Evolutionary conservation across 108 stramenopile species (phyloP).

Genomic region (Fistulifera pelliculosa): DNA sequence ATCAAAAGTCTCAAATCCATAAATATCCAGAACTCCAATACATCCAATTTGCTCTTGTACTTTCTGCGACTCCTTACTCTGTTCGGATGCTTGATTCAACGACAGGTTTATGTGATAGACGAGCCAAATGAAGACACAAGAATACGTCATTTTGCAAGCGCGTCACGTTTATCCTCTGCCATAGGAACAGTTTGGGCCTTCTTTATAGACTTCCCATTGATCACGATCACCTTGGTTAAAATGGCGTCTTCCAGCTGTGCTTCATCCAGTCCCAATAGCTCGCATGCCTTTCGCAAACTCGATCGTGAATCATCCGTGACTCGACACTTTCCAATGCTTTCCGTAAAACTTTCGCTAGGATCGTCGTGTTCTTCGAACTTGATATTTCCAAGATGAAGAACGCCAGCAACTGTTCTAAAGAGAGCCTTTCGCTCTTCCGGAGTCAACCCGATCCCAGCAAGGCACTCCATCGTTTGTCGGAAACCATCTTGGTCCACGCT

Average conservation of each 20-base stretch:
- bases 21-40: slow-evolving; percentile 96
- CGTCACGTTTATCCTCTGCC: slow-evolving; percentile 88
- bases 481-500: slow-evolving; percentile 48
- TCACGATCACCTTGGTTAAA: slow-evolving; percentile 61
- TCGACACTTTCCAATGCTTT: too few species aligned
- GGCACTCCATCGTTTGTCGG: slow-evolving; percentile 60
- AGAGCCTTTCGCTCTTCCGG: slow-evolving; percentile 48
- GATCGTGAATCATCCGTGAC: slow-evolving; percentile 33
- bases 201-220: slow-evolving; percentile 75
- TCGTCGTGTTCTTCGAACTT: slow-evolving; percentile 58
- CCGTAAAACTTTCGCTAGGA: slow-evolving; percentile 28
- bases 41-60: slow-evolving; percentile 27
- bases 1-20: slow-evolving; percentile 95
- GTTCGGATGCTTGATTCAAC: slow-evolving; percentile 17
- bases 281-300: slow-evolving; percentile 54
- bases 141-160: slow-evolving; percentile 91
- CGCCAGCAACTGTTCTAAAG: slow-evolving; percentile 74
- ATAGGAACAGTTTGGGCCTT: slow-evolving; percentile 66
- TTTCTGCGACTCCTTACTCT: slow-evolving; percentile 1
- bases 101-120: slow-evolving; percentile 77
- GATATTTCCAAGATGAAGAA: slow-evolving; percentile 89
- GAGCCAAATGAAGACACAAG: slow-evolving; percentile 89
- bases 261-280: slow-evolving; percentile 60
- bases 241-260: slow-evolving; percentile 62
- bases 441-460: slow-evolving; percentile 50